Evolutionary conservation across 2,329 filamentous ascomycete genomes (phyloP), one percentile per base, ranked within the genome.

Genomic region (Aspergillus japonicus): DNA sequence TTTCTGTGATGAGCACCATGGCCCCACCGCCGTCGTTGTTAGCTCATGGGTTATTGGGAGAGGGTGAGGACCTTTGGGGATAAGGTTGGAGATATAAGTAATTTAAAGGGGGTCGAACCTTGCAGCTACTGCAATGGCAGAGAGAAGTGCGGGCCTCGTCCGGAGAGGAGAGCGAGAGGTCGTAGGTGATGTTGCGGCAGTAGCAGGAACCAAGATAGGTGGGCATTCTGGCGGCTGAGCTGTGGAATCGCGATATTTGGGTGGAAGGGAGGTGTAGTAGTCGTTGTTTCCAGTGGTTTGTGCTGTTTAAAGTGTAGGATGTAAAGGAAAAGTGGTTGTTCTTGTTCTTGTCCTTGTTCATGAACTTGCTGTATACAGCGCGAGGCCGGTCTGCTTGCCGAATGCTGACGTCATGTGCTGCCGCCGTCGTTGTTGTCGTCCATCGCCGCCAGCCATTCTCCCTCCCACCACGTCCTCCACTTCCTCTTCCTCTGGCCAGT

Each of bases 101-200:
- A 49, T 21, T 2, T 14, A 29, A 11, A 5, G 29, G 1, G 21
- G 11, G 23, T 44, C 54, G 10, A 62, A 79, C 78, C 69, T 82
- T 84, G 73, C 82, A 85, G 65, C 79, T 82, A 19, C 68, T 62
- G 65, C 82, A 85, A 67, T 85, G 82, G 63, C 82, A 85, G 16
- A 85, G 65, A 10, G 77, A 81, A 1, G 82, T 83, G 23, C 81
- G 72, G 2, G 82, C 82, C 24, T 84, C 76, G 7, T 80, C 77
- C 5, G 75, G 73, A 7, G 79, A 78, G 2, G 68, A 62, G 1
- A 85, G 73, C 0, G 72, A 69, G 50, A 85, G 71, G 16, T 75
- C 71, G 61, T 84, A 85, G 31, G 74, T 72, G 57, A 85, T 74
- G 8, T 73, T 73, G 58, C 74, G 71, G 66, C 83, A 85, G 67